Evolutionary conservation across 192 early-diverging fungal species (phyloP).

Genomic region (Linnemannia hyalina): DNA sequence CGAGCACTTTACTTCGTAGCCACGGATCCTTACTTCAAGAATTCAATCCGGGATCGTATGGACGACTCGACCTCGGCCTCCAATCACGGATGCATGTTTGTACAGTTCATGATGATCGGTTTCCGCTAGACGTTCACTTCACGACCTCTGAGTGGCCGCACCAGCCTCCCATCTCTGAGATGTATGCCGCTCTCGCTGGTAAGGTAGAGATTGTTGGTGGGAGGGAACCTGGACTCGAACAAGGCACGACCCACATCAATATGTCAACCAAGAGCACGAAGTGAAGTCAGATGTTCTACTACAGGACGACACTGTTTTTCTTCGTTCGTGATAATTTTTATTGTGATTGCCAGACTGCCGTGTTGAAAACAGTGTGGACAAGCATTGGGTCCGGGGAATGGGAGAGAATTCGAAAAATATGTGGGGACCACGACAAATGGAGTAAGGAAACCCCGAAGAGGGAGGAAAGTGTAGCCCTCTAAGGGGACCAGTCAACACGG

Average conservation of each 20-base stretch:
- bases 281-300: too few relatives aligned
- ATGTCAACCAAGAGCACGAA: too few relatives aligned
- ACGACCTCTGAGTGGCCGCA: conserved; percentile 31
- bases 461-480: background rate
- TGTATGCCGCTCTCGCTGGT: conserved; percentile 35
- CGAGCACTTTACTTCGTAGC: background rate
- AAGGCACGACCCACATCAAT: conserved; percentile 10
- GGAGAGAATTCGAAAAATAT: too few relatives aligned
- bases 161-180: conserved; percentile 25
- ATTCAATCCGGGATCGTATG: conserved; percentile 17
- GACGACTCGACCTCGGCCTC: background rate
- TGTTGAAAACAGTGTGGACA: too few relatives aligned
- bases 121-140: conserved; percentile 30
- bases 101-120: conserved; percentile 14
- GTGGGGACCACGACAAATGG: too few relatives aligned
- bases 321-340: too few relatives aligned
- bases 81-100: conserved; percentile 25
- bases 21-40: conserved; percentile 15
- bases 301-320: too few relatives aligned
- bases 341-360: too few relatives aligned
- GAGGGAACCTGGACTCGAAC: conserved; percentile 34
- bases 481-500: background rate
- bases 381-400: too few relatives aligned
- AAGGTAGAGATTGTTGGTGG: conserved; percentile 31
- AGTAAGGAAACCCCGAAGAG: too few relatives aligned